These are phyloP conservation scores for Colletotrichum scovillei DNA, from an alignment of 2,329 filamentous ascomycete genomes.

Conservation along the genomic window DNA sequence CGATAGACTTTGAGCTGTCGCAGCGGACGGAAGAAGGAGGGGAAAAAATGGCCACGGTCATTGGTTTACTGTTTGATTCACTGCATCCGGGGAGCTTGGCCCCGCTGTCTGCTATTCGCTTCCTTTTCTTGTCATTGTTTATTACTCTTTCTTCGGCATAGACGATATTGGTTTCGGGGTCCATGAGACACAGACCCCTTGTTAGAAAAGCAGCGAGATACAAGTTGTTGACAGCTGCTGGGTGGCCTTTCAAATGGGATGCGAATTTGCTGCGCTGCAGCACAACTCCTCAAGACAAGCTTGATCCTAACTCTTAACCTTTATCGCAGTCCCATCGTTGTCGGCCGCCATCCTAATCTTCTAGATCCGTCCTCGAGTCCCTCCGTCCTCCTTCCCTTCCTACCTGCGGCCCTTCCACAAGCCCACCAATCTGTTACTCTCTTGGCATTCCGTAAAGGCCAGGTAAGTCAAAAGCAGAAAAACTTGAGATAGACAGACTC, in stretches of 20 bases:
- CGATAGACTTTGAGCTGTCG: neutral
- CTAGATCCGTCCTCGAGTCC: neutral
- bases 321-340: neutral
- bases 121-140: neutral
- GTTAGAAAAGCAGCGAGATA: neutral
- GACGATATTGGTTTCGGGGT: neutral
- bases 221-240: neutral
- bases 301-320: neutral
- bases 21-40: neutral
- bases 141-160: neutral
- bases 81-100: neutral
- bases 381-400: neutral
- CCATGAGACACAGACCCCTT: neutral
- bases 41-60: neutral
- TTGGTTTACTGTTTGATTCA: neutral
- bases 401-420: neutral
- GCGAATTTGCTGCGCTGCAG: conserved; percentile 7
- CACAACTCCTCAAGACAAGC: neutral
- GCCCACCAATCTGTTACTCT: neutral
- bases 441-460: neutral
- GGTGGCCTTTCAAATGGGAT: neutral
- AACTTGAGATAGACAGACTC: too few relatives aligned
- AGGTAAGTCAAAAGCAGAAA: neutral
- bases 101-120: neutral
- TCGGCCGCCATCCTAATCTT: neutral